Percentiles rank a stretch among this genome's conserved stretches.
Evolutionary conservation across 2,329 filamentous ascomycete genomes (phyloP).

Genomic region (Botrytis deweyae): DNA sequence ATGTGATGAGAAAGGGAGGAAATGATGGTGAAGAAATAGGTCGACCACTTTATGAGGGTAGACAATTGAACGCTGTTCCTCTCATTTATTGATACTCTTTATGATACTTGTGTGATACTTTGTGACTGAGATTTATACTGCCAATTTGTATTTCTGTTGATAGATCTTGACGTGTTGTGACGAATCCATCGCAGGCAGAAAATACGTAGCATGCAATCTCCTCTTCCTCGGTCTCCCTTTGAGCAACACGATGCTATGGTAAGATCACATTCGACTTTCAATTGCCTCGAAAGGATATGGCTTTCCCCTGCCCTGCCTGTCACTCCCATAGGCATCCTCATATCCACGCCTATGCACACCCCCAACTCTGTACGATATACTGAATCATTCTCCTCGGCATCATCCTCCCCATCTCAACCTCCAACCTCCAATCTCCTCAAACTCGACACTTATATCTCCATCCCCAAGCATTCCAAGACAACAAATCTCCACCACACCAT

Average conservation of each 20-base stretch:
- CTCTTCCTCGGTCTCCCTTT: neutral
- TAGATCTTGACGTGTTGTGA: neutral
- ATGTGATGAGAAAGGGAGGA: constrained; percentile 18
- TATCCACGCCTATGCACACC: neutral
- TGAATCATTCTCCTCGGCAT: neutral
- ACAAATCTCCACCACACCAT: neutral
- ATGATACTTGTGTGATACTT: neutral
- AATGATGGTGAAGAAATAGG: constrained; percentile 16
- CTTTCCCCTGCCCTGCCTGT: neutral
- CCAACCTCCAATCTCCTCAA: neutral
- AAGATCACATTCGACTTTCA: neutral
- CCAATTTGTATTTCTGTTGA: neutral
- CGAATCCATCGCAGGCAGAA: neutral
- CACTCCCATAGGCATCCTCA: neutral
- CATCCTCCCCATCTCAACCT: neutral
- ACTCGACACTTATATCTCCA: rapidly evolving
- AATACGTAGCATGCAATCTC: neutral
- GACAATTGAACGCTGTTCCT: constrained; percentile 22
- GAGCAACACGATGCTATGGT: neutral
- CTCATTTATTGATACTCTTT: neutral
- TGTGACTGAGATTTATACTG: neutral
- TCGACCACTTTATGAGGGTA: constrained; percentile 11
- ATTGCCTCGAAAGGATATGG: neutral
- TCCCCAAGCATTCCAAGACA: neutral
- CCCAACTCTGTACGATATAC: neutral